phyloP scores from a whole-genome alignment of 2,329 filamentous ascomycete species.

The Paracoccidioides brasiliensis region DNA sequence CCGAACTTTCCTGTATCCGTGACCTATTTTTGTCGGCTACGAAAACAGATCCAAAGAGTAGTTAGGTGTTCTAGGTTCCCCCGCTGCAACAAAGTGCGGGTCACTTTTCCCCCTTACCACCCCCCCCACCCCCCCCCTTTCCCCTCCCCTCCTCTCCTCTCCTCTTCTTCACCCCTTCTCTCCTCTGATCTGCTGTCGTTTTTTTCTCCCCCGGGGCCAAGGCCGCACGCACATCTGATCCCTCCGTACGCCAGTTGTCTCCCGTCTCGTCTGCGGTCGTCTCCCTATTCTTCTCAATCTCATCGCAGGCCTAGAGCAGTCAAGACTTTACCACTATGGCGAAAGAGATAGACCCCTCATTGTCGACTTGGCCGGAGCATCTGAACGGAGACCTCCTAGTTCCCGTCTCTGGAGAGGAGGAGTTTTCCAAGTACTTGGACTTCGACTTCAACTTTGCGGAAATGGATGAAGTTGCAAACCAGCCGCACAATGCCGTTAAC shows the following conservation, averaged over 20 bases:
- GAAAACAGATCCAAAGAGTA: not conserved
- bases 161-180: too few relatives aligned
- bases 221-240: not conserved
- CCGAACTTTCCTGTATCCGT: too few relatives aligned
- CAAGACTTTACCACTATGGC: not conserved
- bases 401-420: conserved; percentile 31
- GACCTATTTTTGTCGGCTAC: not conserved
- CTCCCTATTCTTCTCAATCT: not conserved
- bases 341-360: conserved; percentile 29
- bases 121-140: not conserved
- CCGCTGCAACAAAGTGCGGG: conserved; percentile 14
- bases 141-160: not conserved
- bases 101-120: not conserved
- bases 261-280: not conserved
- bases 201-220: too few relatives aligned
- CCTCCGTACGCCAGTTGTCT: not conserved
- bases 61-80: not conserved
- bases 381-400: conserved; percentile 29
- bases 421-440: conserved; percentile 38
- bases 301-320: not conserved
- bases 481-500: conserved; percentile 23
- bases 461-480: conserved; percentile 26
- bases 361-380: conserved; percentile 28
- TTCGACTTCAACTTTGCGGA: conserved; percentile 36
- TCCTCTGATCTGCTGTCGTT: too few relatives aligned